Base-by-base conservation (phyloP, 768 basidiomycete species). In the Hericium rajendrae region DNA sequence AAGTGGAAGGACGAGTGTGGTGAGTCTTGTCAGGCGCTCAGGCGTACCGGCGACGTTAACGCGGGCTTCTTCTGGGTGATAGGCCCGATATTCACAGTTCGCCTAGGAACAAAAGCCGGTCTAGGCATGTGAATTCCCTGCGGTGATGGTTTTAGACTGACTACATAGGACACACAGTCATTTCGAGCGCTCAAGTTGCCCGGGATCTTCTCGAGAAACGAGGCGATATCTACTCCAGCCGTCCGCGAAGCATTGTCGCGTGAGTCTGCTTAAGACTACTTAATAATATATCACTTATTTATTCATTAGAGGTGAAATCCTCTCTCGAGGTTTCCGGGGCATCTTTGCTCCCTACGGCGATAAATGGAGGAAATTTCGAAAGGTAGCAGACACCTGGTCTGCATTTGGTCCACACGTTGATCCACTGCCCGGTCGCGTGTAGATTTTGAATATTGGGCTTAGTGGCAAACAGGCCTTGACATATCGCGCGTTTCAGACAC, bases 201-300 rank as follows among this genome's bases (percentile, higher is more conserved):
- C 24, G 51, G 20, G 59, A 60, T 32, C 41, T 62, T 1, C 56
- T 62, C 12, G 60, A 62, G 9, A 57, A 57, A 39, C 54, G 53
- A n/a, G 61, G 59, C 13, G 59, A 62, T 15, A 60, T 55, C 38
- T 60, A 60, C 38, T 60, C 61, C 48, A 61, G 53, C 20, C 55
- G 61, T 20, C 59, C 61, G 15, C 56, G 59, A 39, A 28, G 54
- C 3, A 52, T 62, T 11, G 59, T 49, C 20, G 55, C 59, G 60
- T 62, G 51, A 18, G 58, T 48, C 13, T 6, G 0, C 28, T 2
- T 48, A 16, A 2, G 10, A 10, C 26, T 1, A 22, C 3, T 38
- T 49, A 48, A 32, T 18, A 6, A 24, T n/a, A 11, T 43, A 15
- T 4, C n/a, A 24, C 39, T 55, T 20, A 48, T 26, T 26, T 13